Conservation (phyloP, 352 stramenopile genomes). For the Phytopythium montanum region DNA sequence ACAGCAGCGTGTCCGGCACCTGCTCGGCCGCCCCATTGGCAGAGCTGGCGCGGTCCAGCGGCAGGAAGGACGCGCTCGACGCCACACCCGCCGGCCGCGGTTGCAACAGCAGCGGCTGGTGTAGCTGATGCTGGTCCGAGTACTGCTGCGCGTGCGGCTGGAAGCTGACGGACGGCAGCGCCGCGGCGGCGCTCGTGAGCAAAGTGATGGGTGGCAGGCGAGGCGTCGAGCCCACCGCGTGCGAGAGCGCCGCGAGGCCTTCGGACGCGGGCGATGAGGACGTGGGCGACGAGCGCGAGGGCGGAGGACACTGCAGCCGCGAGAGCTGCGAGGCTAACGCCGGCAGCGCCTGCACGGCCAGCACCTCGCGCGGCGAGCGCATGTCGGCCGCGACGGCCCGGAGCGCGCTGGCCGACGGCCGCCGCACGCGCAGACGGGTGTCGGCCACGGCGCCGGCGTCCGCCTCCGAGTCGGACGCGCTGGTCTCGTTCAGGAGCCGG, state of each 20-base stretch:
- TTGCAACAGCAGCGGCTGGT: background rate
- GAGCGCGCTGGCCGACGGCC: background rate
- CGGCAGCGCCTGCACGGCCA: constrained; percentile 13
- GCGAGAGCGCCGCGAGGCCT: background rate
- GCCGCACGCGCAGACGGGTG: constrained; percentile 3
- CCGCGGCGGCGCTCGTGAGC: constrained; percentile 33
- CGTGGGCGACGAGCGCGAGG: background rate
- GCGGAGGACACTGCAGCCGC: background rate
- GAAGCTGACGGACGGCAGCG: constrained; percentile 20
- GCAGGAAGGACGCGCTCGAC: background rate
- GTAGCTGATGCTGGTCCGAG: constrained; percentile 3
- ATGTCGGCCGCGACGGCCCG: constrained; percentile 4
- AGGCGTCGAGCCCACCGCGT: constrained; percentile 11
- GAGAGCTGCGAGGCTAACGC: constrained; percentile 18
- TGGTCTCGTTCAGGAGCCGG: constrained; percentile 27
- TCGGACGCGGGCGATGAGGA: background rate
- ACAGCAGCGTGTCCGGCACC: constrained; percentile 31
- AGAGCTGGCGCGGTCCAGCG: background rate
- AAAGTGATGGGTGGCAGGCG: constrained; percentile 47
- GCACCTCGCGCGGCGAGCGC: constrained; percentile 5
- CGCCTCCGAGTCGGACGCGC: constrained; percentile 4
- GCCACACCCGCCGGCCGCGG: constrained; percentile 8
- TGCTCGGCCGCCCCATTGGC: background rate
- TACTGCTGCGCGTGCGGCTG: constrained; percentile 9
- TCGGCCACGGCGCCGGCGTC: constrained; percentile 10